These are phyloP conservation scores for Collybiopsis confluens DNA, from an alignment of 768 basidiomycete genomes.

Conservation along the genomic window DNA sequence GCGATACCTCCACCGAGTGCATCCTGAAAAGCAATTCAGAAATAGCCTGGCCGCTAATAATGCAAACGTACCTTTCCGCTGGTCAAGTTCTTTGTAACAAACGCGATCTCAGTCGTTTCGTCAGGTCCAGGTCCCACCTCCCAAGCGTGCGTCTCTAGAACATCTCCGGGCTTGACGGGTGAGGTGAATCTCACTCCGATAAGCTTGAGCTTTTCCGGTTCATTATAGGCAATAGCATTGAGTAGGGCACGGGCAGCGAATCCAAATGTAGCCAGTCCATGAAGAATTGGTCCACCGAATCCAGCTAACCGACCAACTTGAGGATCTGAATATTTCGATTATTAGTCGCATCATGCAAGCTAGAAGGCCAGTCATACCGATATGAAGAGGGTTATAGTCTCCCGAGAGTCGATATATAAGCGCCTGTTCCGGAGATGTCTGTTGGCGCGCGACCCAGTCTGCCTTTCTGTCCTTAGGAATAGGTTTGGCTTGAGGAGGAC, in stretches of 20 bases:
- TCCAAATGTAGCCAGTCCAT: slow-evolving; percentile 82
- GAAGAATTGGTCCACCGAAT: slow-evolving; percentile 82
- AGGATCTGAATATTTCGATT: slow-evolving; percentile 47
- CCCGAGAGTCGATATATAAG: slow-evolving; percentile 72
- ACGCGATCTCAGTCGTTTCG: slow-evolving; percentile 56
- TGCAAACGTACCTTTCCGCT: slow-evolving; percentile 48
- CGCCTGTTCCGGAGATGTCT: slow-evolving; percentile 65
- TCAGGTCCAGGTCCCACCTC: slow-evolving; percentile 64
- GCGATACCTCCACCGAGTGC: slow-evolving; percentile 62
- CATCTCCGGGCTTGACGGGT: slow-evolving; percentile 81
- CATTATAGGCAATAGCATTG: slow-evolving; percentile 53
- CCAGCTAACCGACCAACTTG: slow-evolving; percentile 64
- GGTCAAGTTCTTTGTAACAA: slow-evolving; percentile 56
- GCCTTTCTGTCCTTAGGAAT: slow-evolving; percentile 59
- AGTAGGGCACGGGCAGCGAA: slow-evolving; percentile 78
- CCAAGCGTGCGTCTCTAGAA: slow-evolving; percentile 75
- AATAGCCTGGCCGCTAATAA: slow-evolving; percentile 1
- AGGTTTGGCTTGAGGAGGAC: slow-evolving; percentile 56
- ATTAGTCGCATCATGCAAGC: slow-evolving; percentile 10
- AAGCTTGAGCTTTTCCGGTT: slow-evolving; percentile 57
- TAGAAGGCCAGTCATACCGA: no score
- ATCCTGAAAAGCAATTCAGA: slow-evolving; percentile 24
- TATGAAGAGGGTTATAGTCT: slow-evolving; percentile 77
- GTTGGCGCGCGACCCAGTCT: slow-evolving; percentile 57
- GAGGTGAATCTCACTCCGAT: slow-evolving; percentile 78